phyloP scores from a whole-genome alignment of 2,329 filamentous ascomycete genomes.

The Cytospora schulzeri region DNA sequence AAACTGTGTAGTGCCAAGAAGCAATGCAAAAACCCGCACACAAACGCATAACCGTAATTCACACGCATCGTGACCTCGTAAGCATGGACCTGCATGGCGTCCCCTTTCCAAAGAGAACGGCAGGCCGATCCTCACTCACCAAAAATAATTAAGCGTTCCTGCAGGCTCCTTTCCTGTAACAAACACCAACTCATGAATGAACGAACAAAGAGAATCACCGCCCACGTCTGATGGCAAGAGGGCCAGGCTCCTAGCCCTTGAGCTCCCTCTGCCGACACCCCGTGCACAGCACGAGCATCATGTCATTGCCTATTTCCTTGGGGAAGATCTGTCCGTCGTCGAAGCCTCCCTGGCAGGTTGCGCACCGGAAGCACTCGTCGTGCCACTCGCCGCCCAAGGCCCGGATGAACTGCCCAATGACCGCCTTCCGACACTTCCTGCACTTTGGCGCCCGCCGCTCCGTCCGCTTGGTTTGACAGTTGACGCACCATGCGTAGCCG shows the following conservation, averaged over 20 bases:
- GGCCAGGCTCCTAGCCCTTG: conserved; percentile 43
- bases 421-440: conserved; percentile 77
- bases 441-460: conserved; percentile 89
- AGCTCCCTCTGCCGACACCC: conserved; percentile 61
- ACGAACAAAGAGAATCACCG: too few relatives aligned
- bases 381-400: conserved; percentile 95
- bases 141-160: background rate
- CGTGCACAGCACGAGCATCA: conserved; percentile 61
- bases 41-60: conserved; percentile 3
- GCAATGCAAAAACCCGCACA: conserved; percentile 17
- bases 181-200: background rate
- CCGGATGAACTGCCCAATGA: conserved; percentile 86
- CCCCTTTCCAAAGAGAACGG: background rate
- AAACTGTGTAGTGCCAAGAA: conserved; percentile 21
- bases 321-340: conserved; percentile 68
- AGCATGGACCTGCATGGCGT: conserved; percentile 15
- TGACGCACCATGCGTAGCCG: conserved; percentile 94
- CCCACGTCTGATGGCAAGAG: conserved; percentile 1
- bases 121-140: conserved; percentile 14
- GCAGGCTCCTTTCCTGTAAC: background rate
- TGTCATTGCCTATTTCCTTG: conserved; percentile 50
- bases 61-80: conserved; percentile 22
- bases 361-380: conserved; percentile 85
- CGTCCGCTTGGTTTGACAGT: conserved; percentile 88
- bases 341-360: conserved; percentile 60